phyloP scores from a whole-genome alignment of 805 yeast genomes.

The Nakazawaea ambrosiae region DNA sequence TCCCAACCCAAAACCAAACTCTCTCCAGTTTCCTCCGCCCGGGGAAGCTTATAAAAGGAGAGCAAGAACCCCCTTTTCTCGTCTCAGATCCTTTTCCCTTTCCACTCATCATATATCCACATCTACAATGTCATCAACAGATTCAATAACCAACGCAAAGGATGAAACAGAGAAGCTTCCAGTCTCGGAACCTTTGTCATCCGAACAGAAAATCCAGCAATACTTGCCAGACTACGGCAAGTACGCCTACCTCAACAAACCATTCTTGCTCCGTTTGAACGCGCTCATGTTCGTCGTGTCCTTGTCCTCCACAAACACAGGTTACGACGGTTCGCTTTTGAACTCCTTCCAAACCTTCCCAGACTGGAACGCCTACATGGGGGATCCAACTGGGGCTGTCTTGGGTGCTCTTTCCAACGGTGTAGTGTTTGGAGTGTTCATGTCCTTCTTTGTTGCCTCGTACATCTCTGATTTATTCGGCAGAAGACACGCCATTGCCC shows the following conservation, averaged over 20 bases:
- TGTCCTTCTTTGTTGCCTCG: slow-evolving; percentile 20
- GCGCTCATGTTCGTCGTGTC: slow-evolving; percentile 32
- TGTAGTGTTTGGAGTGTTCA: slow-evolving; percentile 29
- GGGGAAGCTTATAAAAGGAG: too few species aligned
- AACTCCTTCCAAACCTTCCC: slow-evolving; percentile 37
- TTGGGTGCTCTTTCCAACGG: slow-evolving; percentile 31
- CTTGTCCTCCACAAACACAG: slow-evolving; percentile 36
- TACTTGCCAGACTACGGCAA: slow-evolving; percentile 10
- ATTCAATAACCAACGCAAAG: not conserved
- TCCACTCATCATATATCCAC: slow-evolving; percentile 38
- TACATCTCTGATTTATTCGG: slow-evolving; percentile 30
- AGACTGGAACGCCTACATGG: slow-evolving; percentile 29
- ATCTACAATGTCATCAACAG: slow-evolving; percentile 4
- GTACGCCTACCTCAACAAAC: slow-evolving; percentile 3
- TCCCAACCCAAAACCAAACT: too few species aligned
- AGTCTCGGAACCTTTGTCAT: slow-evolving; percentile 36
- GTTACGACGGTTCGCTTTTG: slow-evolving; percentile 36
- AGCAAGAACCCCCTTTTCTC: too few species aligned
- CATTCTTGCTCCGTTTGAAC: slow-evolving; percentile 26
- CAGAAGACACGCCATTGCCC: slow-evolving; percentile 38
- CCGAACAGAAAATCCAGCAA: slow-evolving; percentile 14
- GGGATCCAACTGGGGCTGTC: slow-evolving; percentile 23
- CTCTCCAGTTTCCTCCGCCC: too few species aligned
- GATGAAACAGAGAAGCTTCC: slow-evolving; percentile 31
- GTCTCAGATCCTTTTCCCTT: too few species aligned